Evolutionary conservation across 192 early-diverging fungal genomes (phyloP).

Genomic region (Diversispora epigaea): DNA sequence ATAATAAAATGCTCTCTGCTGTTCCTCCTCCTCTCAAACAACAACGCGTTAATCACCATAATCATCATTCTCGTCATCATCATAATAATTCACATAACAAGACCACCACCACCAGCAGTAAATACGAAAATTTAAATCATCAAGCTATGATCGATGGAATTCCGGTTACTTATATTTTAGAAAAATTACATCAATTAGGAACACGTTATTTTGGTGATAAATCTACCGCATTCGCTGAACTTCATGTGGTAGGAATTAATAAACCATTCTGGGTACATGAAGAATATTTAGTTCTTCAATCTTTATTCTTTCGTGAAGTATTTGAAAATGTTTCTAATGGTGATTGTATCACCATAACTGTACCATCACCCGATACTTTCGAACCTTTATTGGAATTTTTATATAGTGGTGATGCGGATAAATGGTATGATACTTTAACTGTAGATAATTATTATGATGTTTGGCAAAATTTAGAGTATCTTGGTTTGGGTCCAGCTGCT

Average conservation of each 20-base stretch:
- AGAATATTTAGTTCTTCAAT: slow-evolving; percentile 29
- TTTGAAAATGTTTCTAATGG: slow-evolving; percentile 14
- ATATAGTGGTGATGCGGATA: slow-evolving; percentile 24
- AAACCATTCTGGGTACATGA: slow-evolving; percentile 23
- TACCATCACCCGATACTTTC: slow-evolving; percentile 32
- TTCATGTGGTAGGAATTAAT: slow-evolving; percentile 18
- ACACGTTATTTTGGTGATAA: slow-evolving; percentile 20
- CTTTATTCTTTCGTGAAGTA: slow-evolving; percentile 27
- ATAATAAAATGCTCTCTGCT: too few relatives aligned
- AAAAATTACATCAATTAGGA: slow-evolving; percentile 27
- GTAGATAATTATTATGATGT: slow-evolving; percentile 22
- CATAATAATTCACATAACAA: too few relatives aligned
- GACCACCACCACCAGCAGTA: slow-evolving; percentile 72
- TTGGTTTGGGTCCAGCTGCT: slow-evolving; percentile 2
- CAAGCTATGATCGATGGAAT: slow-evolving; percentile 1
- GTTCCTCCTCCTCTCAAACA: too few relatives aligned
- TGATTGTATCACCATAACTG: slow-evolving; percentile 12
- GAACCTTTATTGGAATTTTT: slow-evolving; percentile 17
- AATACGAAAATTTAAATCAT: slow-evolving; percentile 57
- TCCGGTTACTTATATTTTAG: slow-evolving; percentile 8
- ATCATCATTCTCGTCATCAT: too few relatives aligned
- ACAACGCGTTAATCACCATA: too few relatives aligned
- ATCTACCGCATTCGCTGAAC: slow-evolving; percentile 26
- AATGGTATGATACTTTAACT: slow-evolving; percentile 27
- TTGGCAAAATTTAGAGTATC: slow-evolving; percentile 23